Base-by-base conservation (phyloP, 1,284 basidiomycete genomes). In the Phellinidium pouzarii region DNA sequence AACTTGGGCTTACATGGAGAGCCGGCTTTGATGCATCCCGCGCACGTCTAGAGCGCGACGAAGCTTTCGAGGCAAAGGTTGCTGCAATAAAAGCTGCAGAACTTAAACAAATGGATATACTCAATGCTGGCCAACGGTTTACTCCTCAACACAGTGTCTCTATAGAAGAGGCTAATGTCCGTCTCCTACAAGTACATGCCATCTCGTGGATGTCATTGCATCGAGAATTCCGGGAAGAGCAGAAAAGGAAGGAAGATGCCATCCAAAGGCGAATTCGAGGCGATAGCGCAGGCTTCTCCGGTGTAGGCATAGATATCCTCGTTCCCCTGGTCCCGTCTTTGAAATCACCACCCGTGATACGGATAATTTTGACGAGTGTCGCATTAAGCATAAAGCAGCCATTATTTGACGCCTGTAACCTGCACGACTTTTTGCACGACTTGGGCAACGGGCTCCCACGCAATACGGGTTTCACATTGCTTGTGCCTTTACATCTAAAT, bases 401-500 rank as follows among this genome's bases (percentile, higher is more conserved):
- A 1, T 76, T 78, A 1, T 91, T 91, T 62, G 68, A 77, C n/a
- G 56, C 66, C 5, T 68, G 74, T 17, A 65, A 75, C 2, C 71
- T 94, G 14, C 62, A 82, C 8, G 77, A 86, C 57, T 95, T 91
- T 67, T 69, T 94, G 40, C 64, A 81, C 56, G 75, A 82, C 46
- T 79, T 87, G 57, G 91, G 91, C 17, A 67, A 68, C 52, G 86
- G 86, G 6, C 66, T 93, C 43, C 91, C 91, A 1, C 71, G 67
- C 37, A 79, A 88, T 55, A 85, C 84, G 0, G 63, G 79, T 58
- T 97, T 87, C 65, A 86, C 90, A 9, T 73, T 97, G 26, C 75
- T 97, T 55, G 68, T 97, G 3, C 94, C 95, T 1, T 68, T 97
- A 60, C 85, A 94, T 62, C 67, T 98, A 34, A 74, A 78, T 23